Evolutionary conservation across 139 green algal genomes (phyloP), one percentile per base, ranked within the genome.

Genomic region (Chlamydomonas sphaeroides): DNA sequence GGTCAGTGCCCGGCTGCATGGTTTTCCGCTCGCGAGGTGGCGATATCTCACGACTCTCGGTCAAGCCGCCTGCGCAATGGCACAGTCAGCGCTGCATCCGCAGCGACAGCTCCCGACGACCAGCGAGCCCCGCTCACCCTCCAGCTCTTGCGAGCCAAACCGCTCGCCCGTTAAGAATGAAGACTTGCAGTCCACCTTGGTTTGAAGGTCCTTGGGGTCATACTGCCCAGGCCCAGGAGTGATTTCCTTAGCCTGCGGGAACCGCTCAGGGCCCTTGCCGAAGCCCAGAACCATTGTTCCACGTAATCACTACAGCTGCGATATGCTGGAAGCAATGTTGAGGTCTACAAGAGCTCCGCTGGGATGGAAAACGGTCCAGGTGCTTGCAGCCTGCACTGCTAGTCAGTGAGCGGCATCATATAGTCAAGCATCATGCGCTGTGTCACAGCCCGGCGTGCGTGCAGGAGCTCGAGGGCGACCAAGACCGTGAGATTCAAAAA

Each of bases 1-100:
- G 74, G n/a, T 89, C 83, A 20, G 68, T 65, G 14, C 57, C 68
- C 26, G 68, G 35, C 15, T 56, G 36, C 10, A 42, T 38, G 1
- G 81, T 53, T 53, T 88, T 91, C 14, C 86, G 68, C 41, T 89
- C 80, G 7, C 89, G 81, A 0, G 89, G 88, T n/a, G 89, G 89
- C 3, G 84, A 90, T 0, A 86, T 23, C n/a, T 93, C 83, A 1
- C 45, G 81, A 18, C 38, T 62, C 42, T 73, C 73, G 21, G 39
- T 51, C 42, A 26, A 39, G 53, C 49, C 35, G 38, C 51, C 49
- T 66, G 48, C 49, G 36, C 5, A 41, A 39, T 30, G 23, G 30
- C 5, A 18, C 15, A 38, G 32, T 33, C 28, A 35, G 41, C 3
- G 28, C 6, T 1, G 21, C 28, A 56, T 4, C 32, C 28, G 32